phyloP scores from a whole-genome alignment of 116 monocot genomes.

The Phalaenopsis hybrid region DNA sequence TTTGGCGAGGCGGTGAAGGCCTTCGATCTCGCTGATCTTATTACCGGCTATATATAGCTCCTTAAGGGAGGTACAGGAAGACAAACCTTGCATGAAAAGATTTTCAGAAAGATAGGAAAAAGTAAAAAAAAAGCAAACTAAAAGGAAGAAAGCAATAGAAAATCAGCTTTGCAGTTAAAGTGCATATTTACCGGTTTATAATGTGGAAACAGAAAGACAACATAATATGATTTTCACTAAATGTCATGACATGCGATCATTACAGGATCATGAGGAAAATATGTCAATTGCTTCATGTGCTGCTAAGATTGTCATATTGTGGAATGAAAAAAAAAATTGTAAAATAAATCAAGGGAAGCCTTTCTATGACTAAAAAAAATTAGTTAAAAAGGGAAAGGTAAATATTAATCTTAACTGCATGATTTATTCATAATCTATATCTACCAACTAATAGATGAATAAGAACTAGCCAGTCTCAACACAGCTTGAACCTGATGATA shows the following conservation, averaged over 20 bases:
- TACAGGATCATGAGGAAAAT: too few species aligned
- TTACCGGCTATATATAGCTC: conserved; percentile 79
- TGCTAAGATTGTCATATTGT: background rate
- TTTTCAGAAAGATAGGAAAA: background rate
- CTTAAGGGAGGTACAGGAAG: conserved; percentile 67
- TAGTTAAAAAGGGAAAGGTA: too few species aligned
- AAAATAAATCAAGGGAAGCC: too few species aligned
- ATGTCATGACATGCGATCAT: too few species aligned
- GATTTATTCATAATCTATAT: too few species aligned
- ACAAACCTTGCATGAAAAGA: conserved; percentile 36
- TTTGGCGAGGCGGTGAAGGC: conserved; percentile 86
- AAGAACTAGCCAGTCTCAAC: background rate
- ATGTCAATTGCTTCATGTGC: too few species aligned
- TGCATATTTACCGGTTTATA: background rate
- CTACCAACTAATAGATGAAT: too few species aligned
- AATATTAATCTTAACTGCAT: too few species aligned
- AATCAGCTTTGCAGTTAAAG: too few species aligned
- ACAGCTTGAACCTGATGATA: background rate
- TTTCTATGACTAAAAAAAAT: too few species aligned
- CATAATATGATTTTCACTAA: background rate
- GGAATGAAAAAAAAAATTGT: background rate
- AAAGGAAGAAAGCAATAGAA: background rate
- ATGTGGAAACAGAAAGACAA: background rate
- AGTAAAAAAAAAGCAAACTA: background rate
- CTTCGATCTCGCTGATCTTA: conserved; percentile 92